Conservation (phyloP, 2,329 filamentous ascomycete genomes). For the Leptographium lundbergii region DNA sequence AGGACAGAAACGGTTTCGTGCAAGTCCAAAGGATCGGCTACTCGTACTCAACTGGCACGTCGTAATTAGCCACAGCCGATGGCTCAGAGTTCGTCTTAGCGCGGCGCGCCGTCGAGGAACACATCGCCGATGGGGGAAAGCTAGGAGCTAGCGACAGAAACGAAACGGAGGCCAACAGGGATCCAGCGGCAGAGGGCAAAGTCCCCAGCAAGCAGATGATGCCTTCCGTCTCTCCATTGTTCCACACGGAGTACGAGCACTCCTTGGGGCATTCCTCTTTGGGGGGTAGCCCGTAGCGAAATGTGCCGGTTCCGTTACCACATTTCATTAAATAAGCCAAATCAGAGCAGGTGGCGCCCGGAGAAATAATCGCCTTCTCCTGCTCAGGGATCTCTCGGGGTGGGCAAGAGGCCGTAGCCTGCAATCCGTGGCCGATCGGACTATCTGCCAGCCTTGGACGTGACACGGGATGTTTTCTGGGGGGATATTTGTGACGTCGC, state of each 20-base stretch:
- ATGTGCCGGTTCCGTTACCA: not conserved
- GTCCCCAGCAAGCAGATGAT: not conserved
- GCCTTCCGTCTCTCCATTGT: not conserved
- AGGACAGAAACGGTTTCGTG: not conserved
- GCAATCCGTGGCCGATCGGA: not conserved
- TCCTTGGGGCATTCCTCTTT: not conserved
- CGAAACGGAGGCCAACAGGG: not conserved
- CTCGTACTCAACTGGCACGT: not conserved
- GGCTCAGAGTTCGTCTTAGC: not conserved
- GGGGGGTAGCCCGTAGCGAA: not conserved
- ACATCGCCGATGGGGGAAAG: conserved; percentile 1
- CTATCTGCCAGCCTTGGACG: not conserved
- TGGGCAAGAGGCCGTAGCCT: not conserved
- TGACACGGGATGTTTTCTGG: not conserved
- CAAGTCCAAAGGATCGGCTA: not conserved
- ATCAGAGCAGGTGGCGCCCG: not conserved
- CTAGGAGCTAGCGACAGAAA: not conserved
- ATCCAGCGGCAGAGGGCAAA: too few relatives aligned
- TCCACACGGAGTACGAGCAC: too few relatives aligned
- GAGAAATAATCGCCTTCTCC: not conserved
- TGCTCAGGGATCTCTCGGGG: not conserved
- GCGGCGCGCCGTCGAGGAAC: not conserved
- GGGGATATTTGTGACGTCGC: not conserved
- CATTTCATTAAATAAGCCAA: not conserved
- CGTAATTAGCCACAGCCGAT: not conserved